A percentile compares a stretch with the other conserved stretches of the same genome.
phyloP scores from a whole-genome alignment of 2,329 filamentous ascomycete genomes.

The Pseudocercospora vitis region DNA sequence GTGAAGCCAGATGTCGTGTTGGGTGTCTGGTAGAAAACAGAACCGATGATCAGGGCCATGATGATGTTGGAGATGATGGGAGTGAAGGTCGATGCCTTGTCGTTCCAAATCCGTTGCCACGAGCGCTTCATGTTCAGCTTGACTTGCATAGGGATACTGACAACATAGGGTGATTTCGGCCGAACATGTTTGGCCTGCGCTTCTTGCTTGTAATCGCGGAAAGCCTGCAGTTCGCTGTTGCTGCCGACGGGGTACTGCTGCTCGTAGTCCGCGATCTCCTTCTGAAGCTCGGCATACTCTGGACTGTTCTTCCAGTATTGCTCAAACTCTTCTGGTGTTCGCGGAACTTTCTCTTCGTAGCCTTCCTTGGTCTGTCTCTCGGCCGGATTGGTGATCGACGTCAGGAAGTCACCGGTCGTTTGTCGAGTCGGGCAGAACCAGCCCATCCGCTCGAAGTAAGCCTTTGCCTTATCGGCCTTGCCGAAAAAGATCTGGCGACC shows the following conservation, averaged over 20 bases:
- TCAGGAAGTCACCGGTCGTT: constrained; percentile 69
- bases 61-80: constrained; percentile 52
- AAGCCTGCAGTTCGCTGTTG: constrained; percentile 43
- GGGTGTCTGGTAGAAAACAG: constrained; percentile 58
- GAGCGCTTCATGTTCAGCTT: constrained; percentile 51
- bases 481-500: constrained; percentile 78
- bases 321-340: constrained; percentile 70
- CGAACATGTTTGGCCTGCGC: constrained; percentile 56
- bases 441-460: constrained; percentile 68
- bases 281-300: constrained; percentile 46
- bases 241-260: constrained; percentile 47
- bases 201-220: constrained; percentile 52
- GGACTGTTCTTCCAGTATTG: constrained; percentile 50
- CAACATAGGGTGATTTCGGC: constrained; percentile 58
- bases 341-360: constrained; percentile 62
- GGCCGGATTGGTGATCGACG: constrained; percentile 64
- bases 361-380: constrained; percentile 60
- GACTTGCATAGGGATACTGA: constrained; percentile 57
- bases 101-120: constrained; percentile 55
- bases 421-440: constrained; percentile 67
- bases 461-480: constrained; percentile 57
- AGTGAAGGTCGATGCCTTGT: constrained; percentile 52
- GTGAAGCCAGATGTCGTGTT: constrained; percentile 55
- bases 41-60: constrained; percentile 62
- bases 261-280: constrained; percentile 55